These are phyloP conservation scores for Cyclotella choctawhatcheeana DNA, from an alignment of 108 stramenopile species.

Conservation along the genomic window DNA sequence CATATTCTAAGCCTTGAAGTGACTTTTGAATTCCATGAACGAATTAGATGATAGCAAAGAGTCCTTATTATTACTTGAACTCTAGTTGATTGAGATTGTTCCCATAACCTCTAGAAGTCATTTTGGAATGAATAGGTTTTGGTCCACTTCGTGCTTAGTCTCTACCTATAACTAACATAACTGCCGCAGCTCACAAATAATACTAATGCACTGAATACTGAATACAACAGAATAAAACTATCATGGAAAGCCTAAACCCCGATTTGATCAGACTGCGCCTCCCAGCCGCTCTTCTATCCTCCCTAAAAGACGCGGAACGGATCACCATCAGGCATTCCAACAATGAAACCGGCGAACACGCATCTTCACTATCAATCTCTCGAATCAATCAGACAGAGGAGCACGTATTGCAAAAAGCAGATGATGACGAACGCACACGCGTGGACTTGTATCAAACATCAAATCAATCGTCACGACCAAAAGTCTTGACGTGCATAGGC, in stretches of 20 bases:
- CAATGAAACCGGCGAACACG: background rate
- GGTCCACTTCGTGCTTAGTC: no score
- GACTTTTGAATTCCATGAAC: no score
- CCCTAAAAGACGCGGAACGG: background rate
- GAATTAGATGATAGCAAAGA: no score
- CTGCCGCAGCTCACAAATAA: no score
- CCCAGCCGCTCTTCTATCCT: background rate
- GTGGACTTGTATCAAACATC: background rate
- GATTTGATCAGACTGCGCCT: background rate
- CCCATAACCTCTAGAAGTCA: no score
- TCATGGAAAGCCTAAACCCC: background rate
- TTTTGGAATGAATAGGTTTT: no score
- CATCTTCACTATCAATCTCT: constrained; percentile 4
- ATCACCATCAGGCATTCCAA: background rate
- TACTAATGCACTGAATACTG: no score
- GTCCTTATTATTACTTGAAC: no score
- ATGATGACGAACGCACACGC: background rate
- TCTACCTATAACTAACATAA: no score
- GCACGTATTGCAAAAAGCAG: background rate
- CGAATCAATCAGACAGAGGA: background rate
- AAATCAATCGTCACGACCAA: background rate
- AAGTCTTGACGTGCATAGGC: background rate
- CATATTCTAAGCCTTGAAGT: no score
- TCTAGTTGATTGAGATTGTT: no score
- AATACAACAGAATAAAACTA: no score